Conservation (phyloP, 208 protist genomes). For the Endotrypanum monterogeii region DNA sequence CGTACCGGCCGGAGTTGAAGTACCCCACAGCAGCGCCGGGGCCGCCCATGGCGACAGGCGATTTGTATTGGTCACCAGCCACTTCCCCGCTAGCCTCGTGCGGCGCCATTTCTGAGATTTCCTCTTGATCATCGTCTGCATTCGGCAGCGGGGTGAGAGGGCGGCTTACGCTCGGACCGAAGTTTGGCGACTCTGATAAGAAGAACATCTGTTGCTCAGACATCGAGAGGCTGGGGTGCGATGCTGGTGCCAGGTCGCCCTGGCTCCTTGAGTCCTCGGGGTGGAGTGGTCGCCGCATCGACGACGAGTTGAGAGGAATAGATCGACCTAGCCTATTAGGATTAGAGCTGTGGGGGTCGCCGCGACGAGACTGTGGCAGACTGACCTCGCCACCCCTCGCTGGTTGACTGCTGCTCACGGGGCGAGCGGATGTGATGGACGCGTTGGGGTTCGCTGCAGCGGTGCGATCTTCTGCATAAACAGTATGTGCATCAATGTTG, state of each 20-base stretch:
- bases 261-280: not conserved
- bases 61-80: not conserved
- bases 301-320: conserved; percentile 9
- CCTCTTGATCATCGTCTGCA: conserved; percentile 20
- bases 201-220: not conserved
- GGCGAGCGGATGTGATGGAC: not conserved
- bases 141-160: conserved; percentile 28
- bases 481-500: conserved; percentile 12
- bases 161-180: conserved; percentile 32
- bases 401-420: not conserved
- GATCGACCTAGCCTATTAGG: conserved; percentile 4
- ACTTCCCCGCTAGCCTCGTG: not conserved
- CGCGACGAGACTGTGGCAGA: not conserved
- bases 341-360: conserved; percentile 13
- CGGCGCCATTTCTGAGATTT: not conserved
- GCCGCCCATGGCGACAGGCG: not conserved
- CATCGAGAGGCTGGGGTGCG: not conserved
- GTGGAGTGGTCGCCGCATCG: conserved; percentile 12
- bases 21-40: conserved; percentile 2
- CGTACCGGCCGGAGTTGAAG: conserved; percentile 24
- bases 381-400: not conserved
- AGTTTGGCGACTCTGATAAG: conserved; percentile 6
- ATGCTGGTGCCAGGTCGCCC: not conserved
- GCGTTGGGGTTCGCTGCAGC: conserved; percentile 1
- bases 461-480: conserved; percentile 20